Conservation (phyloP, 306 rosid genomes). For the Gastrolobium villosum region DNA sequence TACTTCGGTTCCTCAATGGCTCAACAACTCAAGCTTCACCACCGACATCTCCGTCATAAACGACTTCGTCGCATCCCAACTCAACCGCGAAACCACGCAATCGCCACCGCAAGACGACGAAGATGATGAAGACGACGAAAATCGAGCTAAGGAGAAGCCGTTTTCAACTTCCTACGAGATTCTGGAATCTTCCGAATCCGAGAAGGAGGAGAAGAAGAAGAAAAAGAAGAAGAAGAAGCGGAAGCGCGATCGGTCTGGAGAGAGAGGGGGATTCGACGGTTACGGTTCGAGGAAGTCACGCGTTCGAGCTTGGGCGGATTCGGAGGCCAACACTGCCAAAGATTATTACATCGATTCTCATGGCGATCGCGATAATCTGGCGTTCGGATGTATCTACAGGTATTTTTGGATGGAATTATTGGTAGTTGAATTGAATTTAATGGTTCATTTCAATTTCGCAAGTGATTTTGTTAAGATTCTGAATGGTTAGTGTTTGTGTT, state of each 20-base stretch:
- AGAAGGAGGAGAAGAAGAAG: slow-evolving; percentile 44
- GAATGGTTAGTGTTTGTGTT: slow-evolving; percentile 19
- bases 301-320: slow-evolving; percentile 82
- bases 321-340: slow-evolving; percentile 61
- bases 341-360: slow-evolving; percentile 83
- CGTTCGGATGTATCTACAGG: slow-evolving; percentile 82
- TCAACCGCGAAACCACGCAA: slow-evolving; percentile 15
- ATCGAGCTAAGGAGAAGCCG: slow-evolving; percentile 36
- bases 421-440: slow-evolving; percentile 6
- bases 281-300: slow-evolving; percentile 75
- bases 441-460: neutral
- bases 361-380: slow-evolving; percentile 85
- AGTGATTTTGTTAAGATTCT: neutral
- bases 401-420: slow-evolving; percentile 32
- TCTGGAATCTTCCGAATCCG: slow-evolving; percentile 82
- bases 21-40: slow-evolving; percentile 87
- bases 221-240: slow-evolving; percentile 64
- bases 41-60: slow-evolving; percentile 65
- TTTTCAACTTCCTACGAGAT: slow-evolving; percentile 60
- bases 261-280: slow-evolving; percentile 56
- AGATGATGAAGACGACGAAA: slow-evolving; percentile 37
- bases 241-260: slow-evolving; percentile 59
- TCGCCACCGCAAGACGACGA: slow-evolving; percentile 46
- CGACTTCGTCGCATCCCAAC: slow-evolving; percentile 43
- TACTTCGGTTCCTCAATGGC: slow-evolving; percentile 70